Base-by-base conservation (phyloP, 2,329 filamentous ascomycete genomes). In the Aureobasidium musti region DNA sequence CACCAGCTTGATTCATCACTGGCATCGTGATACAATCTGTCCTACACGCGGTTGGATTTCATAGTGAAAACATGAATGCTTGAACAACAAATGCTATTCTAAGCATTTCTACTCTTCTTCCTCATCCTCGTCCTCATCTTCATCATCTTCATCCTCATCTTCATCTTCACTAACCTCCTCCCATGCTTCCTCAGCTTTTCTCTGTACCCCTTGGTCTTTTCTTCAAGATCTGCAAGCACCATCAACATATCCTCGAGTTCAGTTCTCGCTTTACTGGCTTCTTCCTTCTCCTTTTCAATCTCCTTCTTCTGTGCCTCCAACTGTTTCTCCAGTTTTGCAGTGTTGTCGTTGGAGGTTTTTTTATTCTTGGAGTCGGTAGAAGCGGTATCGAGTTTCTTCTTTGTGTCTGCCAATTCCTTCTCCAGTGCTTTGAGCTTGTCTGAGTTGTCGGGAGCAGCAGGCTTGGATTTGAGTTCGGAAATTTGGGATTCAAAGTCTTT, bases 161-260 rank as follows among this genome's bases (percentile, higher is more conserved):
- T 75, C 74, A 26, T 74, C 73, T 17, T 74, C 73, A 14, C 71
- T 72, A 7, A 76, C 71, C 60, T 73, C 70, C 17, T 73, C 73
- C 74, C 74, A 50, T 72, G 57, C 59, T 70, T 68, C 67, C 72
- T 73, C 21, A 73, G 54, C 69, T 69, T 72, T 21, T 54, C 69
- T 57, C 65, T 69, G 45, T 72, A 74, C 59, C 65, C 69, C 57
- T 72, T 72, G 60, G 70, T 66, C 69, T 82, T 81, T 67, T 80
- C 77, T 72, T 82, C 79, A 28, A 83, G 73, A 67, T 82, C 81
- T 4, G 79, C 77, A 35, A 82, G 77, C 4, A 81, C 73, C 59
- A 83, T 80, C 67, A 84, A 79, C 68, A 82, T 71, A 68, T 81
- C 80, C 67, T 83, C 81, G 41, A 84, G 67, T 70, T 82, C 80